Evolutionary conservation across 1,284 basidiomycete genomes (phyloP), one percentile per base, ranked within the genome.

Genomic region (Irpex sp.): DNA sequence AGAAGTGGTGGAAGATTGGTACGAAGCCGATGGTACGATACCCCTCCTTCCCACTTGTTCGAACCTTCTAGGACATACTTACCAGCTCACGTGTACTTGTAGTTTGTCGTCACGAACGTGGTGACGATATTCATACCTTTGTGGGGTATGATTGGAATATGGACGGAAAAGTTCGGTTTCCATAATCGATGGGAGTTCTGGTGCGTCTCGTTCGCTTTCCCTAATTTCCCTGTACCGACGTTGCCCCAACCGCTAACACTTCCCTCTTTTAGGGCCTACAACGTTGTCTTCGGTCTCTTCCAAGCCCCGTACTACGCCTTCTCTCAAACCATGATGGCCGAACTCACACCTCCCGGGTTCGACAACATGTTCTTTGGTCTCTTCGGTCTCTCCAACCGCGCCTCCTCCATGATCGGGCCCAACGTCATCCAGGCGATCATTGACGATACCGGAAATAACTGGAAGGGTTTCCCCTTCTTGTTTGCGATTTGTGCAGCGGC

Each of bases 231-330:
- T 9, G n/a, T 13, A 26, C 26, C 26, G 3, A n/a, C 26, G 26
- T 26, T 4, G 26, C 37, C 9, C 33, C 33, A 31, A 36, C n/a
- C 4, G 37, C 33, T 9, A 9, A 37, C 54, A 9, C 46, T 57
- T 19, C 8, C 4, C 0, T 4, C 13, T 15, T 43, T 4, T 19
- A 86, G 87, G 89, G 84, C 83, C 46, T 92, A 92, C 76, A 92
- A 92, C 69, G 82, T 91, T 56, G 81, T 91, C n/a, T 92, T 90
- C 69, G 91, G 91, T 6, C 75, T 92, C 21, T 92, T 92, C 79
- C 92, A 94, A 75, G 93, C 92, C 6, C 93, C 93, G 0, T 95
- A 93, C 78, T 95, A 92, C 71, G 89, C 92, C 0, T 92, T 89
- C 70, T 84, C 89, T 17, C 91, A 93, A 75, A 93, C 92, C 0